Evolutionary conservation across 192 early-diverging fungal species (phyloP).

Genomic region (Dispira simplex): DNA sequence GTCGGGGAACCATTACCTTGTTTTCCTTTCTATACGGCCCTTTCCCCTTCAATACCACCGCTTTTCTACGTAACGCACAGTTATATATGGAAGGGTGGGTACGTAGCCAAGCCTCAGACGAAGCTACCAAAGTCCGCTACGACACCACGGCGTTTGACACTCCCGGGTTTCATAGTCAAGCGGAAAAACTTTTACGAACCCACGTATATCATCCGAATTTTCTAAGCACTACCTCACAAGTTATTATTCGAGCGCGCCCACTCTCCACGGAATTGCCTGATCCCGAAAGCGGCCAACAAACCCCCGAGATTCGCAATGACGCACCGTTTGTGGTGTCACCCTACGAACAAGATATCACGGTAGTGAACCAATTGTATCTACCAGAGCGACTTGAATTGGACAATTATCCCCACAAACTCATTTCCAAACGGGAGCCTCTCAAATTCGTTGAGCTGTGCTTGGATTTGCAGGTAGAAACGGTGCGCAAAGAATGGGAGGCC

Average conservation of each 20-base stretch:
- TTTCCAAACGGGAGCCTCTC: not conserved
- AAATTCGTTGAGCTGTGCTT: conserved; percentile 1
- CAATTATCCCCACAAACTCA: not conserved
- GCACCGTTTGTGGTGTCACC: conserved; percentile 8
- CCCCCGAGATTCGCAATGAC: not conserved
- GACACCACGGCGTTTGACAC: not conserved
- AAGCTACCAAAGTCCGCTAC: not conserved
- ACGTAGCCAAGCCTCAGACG: not conserved
- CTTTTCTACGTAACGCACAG: not conserved
- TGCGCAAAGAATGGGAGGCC: conserved; percentile 7
- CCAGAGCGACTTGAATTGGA: conserved; percentile 1
- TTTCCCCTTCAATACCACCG: not conserved
- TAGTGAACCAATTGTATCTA: not conserved
- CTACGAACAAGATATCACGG: not conserved
- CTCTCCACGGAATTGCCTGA: no score
- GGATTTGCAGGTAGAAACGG: not conserved
- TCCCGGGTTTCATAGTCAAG: not conserved
- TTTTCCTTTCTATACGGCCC: conserved; percentile 6
- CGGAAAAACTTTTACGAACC: not conserved
- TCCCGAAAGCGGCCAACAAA: no score
- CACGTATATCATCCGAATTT: conserved; percentile 9
- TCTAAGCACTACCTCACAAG: not conserved
- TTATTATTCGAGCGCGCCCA: not conserved
- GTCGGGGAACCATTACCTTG: not conserved
- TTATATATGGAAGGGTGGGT: not conserved